These are phyloP conservation scores for Grosmannia serpens DNA, from an alignment of 2,329 filamentous ascomycete genomes.

Conservation along the genomic window DNA sequence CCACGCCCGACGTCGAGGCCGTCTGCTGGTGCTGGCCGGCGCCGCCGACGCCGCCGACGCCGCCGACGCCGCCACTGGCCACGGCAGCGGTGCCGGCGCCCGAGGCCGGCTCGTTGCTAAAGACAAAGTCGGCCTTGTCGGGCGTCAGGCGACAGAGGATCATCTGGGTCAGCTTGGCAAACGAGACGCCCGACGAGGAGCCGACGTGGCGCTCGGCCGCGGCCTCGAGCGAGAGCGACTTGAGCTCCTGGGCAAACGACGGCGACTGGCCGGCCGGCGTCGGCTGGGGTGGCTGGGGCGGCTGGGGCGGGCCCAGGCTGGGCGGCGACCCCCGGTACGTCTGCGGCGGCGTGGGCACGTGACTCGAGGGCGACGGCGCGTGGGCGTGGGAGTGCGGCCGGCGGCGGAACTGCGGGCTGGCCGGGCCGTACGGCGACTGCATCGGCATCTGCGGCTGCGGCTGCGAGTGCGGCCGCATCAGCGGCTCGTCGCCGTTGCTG, in stretches of 20 bases:
- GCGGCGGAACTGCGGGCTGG: not conserved
- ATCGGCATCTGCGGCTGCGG: not conserved
- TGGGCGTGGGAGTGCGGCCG: not conserved
- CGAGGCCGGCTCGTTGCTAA: conserved; percentile 10
- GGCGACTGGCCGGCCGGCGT: not conserved
- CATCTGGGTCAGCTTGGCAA: conserved; percentile 30
- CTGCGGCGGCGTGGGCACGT: not conserved
- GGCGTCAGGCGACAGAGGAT: conserved; percentile 29
- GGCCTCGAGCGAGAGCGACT: conserved; percentile 28
- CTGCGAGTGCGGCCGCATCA: not conserved
- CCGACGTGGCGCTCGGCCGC: conserved; percentile 31
- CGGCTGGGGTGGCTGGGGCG: not conserved
- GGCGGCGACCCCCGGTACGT: conserved; percentile 6
- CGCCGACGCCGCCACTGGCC: not conserved
- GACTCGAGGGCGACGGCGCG: too few relatives aligned
- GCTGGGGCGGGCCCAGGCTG: not conserved
- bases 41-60: not conserved
- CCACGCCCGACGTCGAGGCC: conserved; percentile 5
- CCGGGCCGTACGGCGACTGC: not conserved
- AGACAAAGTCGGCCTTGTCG: conserved; percentile 30
- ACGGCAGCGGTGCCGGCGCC: not conserved
- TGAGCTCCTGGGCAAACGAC: conserved; percentile 22
- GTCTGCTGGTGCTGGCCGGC: not conserved
- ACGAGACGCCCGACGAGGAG: conserved; percentile 30
- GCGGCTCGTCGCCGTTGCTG: not conserved